These are phyloP conservation scores for Grifola frondosa DNA, from an alignment of 1,284 basidiomycete genomes.

Conservation along the genomic window DNA sequence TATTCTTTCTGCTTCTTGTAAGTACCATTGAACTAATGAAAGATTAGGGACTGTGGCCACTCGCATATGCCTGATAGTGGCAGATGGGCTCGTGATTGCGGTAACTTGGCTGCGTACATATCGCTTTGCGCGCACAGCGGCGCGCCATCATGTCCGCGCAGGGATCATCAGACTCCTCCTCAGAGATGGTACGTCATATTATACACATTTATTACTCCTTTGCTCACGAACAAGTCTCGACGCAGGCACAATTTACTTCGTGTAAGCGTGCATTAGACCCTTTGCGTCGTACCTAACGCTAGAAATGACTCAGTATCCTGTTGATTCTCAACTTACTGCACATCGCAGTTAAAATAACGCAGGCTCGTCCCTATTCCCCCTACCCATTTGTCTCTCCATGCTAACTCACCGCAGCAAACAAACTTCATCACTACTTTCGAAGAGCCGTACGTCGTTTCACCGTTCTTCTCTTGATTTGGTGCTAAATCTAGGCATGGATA, in stretches of 20 bases:
- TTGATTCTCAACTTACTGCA: neutral
- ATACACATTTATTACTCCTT: too few relatives aligned
- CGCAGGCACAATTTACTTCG: too few relatives aligned
- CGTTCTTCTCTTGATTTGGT: neutral
- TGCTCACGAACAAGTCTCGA: too few relatives aligned
- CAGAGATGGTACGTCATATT: slow-evolving; percentile 5
- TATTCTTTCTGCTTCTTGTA: neutral
- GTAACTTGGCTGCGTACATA: slow-evolving; percentile 6
- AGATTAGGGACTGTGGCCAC: slow-evolving; percentile 8
- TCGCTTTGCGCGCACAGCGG: slow-evolving; percentile 1
- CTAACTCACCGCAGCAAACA: neutral
- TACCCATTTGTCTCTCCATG: neutral
- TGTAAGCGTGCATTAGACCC: neutral
- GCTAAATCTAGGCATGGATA: neutral
- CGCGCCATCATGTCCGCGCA: neutral
- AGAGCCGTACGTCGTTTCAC: neutral
- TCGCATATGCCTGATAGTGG: slow-evolving; percentile 5
- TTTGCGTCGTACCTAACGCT: neutral
- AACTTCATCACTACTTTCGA: slow-evolving; percentile 1
- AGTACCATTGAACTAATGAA: neutral
- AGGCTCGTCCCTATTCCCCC: neutral
- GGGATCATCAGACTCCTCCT: neutral
- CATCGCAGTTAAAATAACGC: neutral
- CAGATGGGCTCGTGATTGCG: slow-evolving; percentile 5
- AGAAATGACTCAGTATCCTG: neutral